Conservation (phyloP, 768 basidiomycete genomes). For the Tulasnella sp. region DNA sequence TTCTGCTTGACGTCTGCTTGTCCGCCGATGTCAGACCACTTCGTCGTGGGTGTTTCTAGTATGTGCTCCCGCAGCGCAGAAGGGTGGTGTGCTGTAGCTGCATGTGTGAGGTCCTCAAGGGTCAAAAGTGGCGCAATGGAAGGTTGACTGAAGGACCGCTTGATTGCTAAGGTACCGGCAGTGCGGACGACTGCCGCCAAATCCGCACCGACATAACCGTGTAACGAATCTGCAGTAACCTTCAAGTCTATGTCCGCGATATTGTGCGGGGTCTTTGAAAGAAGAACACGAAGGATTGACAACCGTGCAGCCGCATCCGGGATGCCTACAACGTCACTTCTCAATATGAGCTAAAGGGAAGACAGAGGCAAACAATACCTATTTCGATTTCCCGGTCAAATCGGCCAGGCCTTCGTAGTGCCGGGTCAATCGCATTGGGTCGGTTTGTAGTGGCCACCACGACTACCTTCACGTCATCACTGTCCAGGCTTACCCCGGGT, state of each 20-base stretch:
- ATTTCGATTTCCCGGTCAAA: constrained; percentile 96
- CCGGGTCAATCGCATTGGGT: constrained; percentile 92
- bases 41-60: constrained; percentile 62
- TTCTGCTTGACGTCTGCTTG: constrained; percentile 81
- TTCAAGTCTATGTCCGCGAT: constrained; percentile 50
- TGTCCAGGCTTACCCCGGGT: constrained; percentile 41
- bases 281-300: constrained; percentile 75
- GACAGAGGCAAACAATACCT: constrained; percentile 36
- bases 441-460: constrained; percentile 95
- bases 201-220: constrained; percentile 97
- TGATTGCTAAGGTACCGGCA: constrained; percentile 85
- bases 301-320: constrained; percentile 77
- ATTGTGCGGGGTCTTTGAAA: constrained; percentile 65
- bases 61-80: constrained; percentile 92
- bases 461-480: constrained; percentile 46
- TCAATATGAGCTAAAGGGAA: no score
- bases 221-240: constrained; percentile 60
- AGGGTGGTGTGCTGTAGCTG: constrained; percentile 71
- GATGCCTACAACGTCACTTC: constrained; percentile 43
- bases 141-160: constrained; percentile 33
- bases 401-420: constrained; percentile 73
- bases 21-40: constrained; percentile 84
- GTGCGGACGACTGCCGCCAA: constrained; percentile 84
- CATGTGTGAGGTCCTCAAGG: constrained; percentile 49
- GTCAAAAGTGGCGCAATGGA: constrained; percentile 30